Evolutionary conservation across 176 grass and related monocot genomes (phyloP).

Genomic region (Carex littledalei): DNA sequence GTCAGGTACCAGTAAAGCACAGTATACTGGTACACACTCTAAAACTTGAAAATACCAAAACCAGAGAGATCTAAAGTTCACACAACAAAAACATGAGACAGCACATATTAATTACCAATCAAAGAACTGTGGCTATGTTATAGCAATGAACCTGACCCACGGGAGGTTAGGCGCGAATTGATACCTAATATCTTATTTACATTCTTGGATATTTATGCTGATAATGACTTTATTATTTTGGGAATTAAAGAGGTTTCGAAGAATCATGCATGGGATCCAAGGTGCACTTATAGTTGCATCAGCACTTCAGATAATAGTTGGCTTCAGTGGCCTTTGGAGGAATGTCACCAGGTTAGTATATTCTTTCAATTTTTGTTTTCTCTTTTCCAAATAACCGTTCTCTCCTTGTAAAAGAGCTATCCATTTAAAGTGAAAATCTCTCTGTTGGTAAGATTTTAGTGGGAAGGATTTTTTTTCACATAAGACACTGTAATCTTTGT

Average conservation of each 20-base stretch:
- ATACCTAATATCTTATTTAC: constrained; percentile 1
- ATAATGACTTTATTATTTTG: constrained; percentile 23
- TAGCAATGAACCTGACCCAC: constrained; percentile 58
- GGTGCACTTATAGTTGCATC: constrained; percentile 94
- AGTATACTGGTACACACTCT: too few species aligned
- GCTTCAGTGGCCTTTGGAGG: constrained; percentile 97
- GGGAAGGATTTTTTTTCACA: background rate
- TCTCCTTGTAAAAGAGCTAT: background rate
- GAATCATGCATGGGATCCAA: constrained; percentile 92
- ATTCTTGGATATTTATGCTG: constrained; percentile 21
- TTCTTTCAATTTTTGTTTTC: background rate
- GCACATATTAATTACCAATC: too few species aligned
- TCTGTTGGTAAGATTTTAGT: background rate
- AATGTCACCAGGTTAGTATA: constrained; percentile 80
- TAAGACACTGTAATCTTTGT: background rate
- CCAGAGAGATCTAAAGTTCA: too few species aligned
- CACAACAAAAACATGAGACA: too few species aligned
- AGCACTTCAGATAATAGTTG: constrained; percentile 88
- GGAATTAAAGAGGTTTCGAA: constrained; percentile 70
- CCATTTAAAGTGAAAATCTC: background rate
- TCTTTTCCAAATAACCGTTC: background rate
- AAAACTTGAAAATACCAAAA: too few species aligned
- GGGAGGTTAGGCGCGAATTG: constrained; percentile 39
- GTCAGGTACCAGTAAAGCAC: too few species aligned
- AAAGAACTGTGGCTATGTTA: constrained; percentile 25